Conservation (phyloP, 306 rosid genomes). For the Inga oerstediana region DNA sequence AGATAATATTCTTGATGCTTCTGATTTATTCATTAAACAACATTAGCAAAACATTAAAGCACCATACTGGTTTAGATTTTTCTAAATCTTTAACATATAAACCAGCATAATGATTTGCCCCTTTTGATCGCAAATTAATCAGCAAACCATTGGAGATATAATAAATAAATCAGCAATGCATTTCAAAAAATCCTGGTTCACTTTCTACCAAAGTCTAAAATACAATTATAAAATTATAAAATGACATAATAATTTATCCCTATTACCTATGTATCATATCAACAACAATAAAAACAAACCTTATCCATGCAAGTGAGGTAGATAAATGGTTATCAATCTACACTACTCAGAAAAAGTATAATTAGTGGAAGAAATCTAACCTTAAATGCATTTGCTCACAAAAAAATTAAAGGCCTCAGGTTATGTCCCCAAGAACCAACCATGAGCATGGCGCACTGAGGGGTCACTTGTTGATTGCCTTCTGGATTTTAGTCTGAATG, state of each 20-base stretch:
- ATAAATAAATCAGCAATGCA: neutral
- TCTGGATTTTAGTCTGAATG: conserved; percentile 31
- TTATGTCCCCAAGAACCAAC: too few species aligned
- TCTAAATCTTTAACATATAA: neutral
- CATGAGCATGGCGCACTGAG: neutral
- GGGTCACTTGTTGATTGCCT: conserved; percentile 16
- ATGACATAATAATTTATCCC: neutral
- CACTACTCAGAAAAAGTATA: neutral
- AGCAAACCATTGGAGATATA: too few species aligned
- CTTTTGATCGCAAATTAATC: neutral
- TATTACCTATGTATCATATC: neutral
- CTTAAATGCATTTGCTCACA: neutral
- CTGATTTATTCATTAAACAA: too few species aligned
- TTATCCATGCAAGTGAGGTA: neutral
- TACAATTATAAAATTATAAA: too few species aligned
- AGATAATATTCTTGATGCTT: too few species aligned
- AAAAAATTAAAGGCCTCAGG: too few species aligned
- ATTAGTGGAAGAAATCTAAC: neutral
- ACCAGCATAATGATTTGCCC: neutral
- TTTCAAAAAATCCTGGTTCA: neutral
- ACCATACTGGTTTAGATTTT: too few species aligned
- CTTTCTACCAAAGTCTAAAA: too few species aligned
- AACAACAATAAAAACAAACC: neutral
- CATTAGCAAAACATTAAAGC: too few species aligned
- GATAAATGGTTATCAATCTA: neutral